These are phyloP conservation scores for Clathrus columnatus DNA, from an alignment of 768 basidiomycete genomes.

Conservation along the genomic window DNA sequence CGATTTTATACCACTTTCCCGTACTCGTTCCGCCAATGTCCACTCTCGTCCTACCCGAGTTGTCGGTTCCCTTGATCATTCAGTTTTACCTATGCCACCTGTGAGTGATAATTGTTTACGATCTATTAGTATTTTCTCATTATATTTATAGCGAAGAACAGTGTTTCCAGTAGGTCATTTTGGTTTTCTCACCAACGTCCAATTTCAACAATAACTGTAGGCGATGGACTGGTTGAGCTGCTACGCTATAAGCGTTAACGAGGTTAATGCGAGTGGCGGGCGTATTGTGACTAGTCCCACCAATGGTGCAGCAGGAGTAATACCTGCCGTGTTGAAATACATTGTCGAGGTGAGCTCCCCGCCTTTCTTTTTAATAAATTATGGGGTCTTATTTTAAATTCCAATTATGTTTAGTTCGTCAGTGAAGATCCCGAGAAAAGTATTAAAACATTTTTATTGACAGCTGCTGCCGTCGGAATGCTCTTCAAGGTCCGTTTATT, in stretches of 20 bases:
- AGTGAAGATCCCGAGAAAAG: constrained; percentile 87
- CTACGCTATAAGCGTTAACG: constrained; percentile 92
- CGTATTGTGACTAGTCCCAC: constrained; percentile 93
- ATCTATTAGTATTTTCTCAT: neutral
- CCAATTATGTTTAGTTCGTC: constrained; percentile 49
- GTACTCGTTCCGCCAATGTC: neutral
- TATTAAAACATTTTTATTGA: constrained; percentile 81
- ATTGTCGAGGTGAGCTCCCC: constrained; percentile 54
- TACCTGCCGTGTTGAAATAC: constrained; percentile 88
- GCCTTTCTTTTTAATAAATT: neutral
- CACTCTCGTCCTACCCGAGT: constrained; percentile 35
- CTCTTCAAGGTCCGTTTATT: constrained; percentile 9
- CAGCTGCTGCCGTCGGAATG: constrained; percentile 46
- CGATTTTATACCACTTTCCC: neutral
- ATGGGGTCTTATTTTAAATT: constrained; percentile 6
- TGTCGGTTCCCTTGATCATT: constrained; percentile 71
- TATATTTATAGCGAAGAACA: constrained; percentile 52
- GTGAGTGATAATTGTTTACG: constrained; percentile 33
- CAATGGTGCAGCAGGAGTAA: constrained; percentile 89
- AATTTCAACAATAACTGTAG: neutral
- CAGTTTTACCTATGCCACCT: constrained; percentile 72
- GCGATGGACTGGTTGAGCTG: constrained; percentile 91
- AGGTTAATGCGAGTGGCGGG: constrained; percentile 89
- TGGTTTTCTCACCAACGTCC: neutral
- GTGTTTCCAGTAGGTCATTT: constrained; percentile 50